Percentiles rank a stretch among this genome's conserved stretches.
Evolutionary conservation across 2,329 filamentous ascomycete species (phyloP).

Genomic region (Penicillium sclerotigenum): DNA sequence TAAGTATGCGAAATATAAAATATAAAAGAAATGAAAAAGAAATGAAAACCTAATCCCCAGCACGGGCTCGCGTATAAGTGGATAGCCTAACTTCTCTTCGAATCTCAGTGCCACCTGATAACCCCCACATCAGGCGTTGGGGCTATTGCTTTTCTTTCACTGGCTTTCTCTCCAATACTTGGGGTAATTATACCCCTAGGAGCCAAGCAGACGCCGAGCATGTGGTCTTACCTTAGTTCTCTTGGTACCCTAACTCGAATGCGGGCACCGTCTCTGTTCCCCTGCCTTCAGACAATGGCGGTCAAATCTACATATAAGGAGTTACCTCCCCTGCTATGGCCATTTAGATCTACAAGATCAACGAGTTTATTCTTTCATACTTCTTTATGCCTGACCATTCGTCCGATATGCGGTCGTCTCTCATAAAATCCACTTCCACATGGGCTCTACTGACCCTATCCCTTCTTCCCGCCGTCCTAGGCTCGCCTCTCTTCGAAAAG

Average conservation of each 20-base stretch:
- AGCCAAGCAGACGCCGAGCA: constrained; percentile 2
- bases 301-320: constrained; percentile 14
- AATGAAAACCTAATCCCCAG: background rate
- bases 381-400: background rate
- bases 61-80: constrained; percentile 6
- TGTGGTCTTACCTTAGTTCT: background rate
- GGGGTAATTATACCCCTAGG: background rate
- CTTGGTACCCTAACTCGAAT: constrained; percentile 1
- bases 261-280: background rate
- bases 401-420: constrained; percentile 5
- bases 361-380: background rate
- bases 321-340: background rate
- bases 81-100: background rate
- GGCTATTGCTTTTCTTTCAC: background rate
- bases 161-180: background rate
- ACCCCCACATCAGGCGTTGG: constrained; percentile 13
- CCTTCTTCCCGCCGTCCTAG: constrained; percentile 12
- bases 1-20: background rate
- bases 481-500: constrained; percentile 21
- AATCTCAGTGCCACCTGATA: constrained; percentile 11
- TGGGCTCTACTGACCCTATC: constrained; percentile 12
- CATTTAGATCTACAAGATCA: background rate
- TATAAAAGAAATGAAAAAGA: background rate
- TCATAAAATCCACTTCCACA: background rate
- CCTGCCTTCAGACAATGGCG: constrained; percentile 1